Conservation (phyloP, 2,329 filamentous ascomycete genomes). For the Emericellopsis atlantica region DNA sequence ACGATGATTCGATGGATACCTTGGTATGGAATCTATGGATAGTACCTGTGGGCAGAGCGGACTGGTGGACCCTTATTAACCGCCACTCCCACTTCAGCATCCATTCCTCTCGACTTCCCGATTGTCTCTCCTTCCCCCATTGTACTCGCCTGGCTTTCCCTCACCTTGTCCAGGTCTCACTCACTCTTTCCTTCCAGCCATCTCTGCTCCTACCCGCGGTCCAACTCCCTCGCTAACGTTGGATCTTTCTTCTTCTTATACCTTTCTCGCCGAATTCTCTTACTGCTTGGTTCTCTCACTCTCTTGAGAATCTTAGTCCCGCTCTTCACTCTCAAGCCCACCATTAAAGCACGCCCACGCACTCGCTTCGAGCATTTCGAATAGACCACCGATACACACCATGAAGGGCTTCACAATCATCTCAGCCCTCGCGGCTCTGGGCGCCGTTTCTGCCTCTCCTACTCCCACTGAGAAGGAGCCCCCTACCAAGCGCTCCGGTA, state of each 20-base stretch:
- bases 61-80: neutral
- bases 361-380: neutral
- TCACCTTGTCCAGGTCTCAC: neutral
- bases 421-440: slow-evolving; percentile 33
- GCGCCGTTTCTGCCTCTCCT: slow-evolving; percentile 31
- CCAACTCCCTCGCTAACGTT: slow-evolving; percentile 4
- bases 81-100: neutral
- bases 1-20: no score
- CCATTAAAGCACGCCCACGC: neutral
- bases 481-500: slow-evolving; percentile 35
- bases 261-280: neutral
- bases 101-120: neutral
- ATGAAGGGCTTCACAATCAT: slow-evolving; percentile 38
- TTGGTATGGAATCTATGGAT: no score
- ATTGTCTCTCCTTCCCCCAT: neutral
- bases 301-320: neutral
- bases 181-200: slow-evolving; percentile 1
- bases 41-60: no score
- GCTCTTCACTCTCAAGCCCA: neutral
- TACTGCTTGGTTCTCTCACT: slow-evolving; percentile 4
- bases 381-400: slow-evolving; percentile 7
- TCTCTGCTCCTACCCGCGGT: neutral
- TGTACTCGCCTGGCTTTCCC: neutral
- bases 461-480: slow-evolving; percentile 34
- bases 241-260: slow-evolving; percentile 1